Evolutionary conservation across 176 grass and related monocot genomes (phyloP).

Genomic region (Oryza nivara): DNA sequence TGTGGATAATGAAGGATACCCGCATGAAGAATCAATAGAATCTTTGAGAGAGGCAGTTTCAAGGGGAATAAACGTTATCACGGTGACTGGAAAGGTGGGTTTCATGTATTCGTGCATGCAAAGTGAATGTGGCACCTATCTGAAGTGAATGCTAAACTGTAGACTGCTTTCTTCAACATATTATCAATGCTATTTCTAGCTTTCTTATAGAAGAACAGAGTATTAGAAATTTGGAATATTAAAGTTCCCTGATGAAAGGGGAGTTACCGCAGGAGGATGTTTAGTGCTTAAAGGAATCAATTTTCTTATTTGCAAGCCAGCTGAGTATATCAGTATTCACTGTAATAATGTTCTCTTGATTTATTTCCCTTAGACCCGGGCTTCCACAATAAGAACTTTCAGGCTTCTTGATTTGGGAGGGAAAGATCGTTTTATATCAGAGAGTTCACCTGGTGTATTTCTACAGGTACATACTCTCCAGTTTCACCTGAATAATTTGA

Average conservation of each 20-base stretch:
- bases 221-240: background rate
- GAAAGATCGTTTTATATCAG: conserved; percentile 57
- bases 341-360: conserved; percentile 25
- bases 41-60: conserved; percentile 66
- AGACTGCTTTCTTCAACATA: background rate
- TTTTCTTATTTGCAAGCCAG: conserved; percentile 25
- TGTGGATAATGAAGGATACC: conserved; percentile 51
- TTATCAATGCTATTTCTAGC: background rate
- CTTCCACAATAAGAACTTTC: conserved; percentile 66
- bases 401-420: conserved; percentile 66
- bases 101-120: conserved; percentile 28
- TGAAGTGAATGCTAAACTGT: conserved; percentile 3
- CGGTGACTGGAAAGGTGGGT: conserved; percentile 82
- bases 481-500: conserved; percentile 30
- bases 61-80: conserved; percentile 64
- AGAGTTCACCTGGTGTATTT: conserved; percentile 85
- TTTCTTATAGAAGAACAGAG: background rate
- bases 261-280: conserved; percentile 7
- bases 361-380: conserved; percentile 53
- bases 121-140: conserved; percentile 15
- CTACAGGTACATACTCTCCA: conserved; percentile 63
- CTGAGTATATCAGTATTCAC: background rate
- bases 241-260: conserved; percentile 18
- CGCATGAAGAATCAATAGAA: conserved; percentile 55
- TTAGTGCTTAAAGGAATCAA: conserved; percentile 15